Base-by-base conservation (phyloP, 2,329 filamentous ascomycete genomes). In the Beauveria brongniartii region DNA sequence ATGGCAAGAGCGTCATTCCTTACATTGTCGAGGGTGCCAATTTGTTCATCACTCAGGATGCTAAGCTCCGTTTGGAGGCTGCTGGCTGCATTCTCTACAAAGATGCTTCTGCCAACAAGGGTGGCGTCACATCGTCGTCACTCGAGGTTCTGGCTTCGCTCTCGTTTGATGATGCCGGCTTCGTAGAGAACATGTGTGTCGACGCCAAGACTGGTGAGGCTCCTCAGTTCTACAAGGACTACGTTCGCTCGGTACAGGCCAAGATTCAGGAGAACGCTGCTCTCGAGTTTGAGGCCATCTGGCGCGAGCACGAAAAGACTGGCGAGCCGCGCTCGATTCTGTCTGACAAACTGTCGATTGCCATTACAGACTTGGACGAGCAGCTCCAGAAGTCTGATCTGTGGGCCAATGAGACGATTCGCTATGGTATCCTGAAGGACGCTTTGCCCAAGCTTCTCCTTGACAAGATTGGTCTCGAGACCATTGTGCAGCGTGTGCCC, bases 11-110 rank as follows among this genome's bases (percentile, higher is more conserved):
- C 24, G 85, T 83, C 12, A 89, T 99, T 63, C 92, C 93, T 1
- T 99, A 95, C 77, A 94, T 99, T 59, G 93, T 99, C 50, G 94
- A 99, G 77, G 94, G 94, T 58, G 94, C 94, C 75, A 99, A 97
- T 74, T 81, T 99, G 59, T 99, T 99, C 83, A 95, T 99, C 77
- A 97, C 94, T 0, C 94, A 99, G 75, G 94, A 99, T 69, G 93
- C 93, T 68, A 97, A 97, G 80, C 83, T 97, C 60, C 90, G 92
- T 26, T 85, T 99, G 16, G 94, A 99, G 78, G 88, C 91, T 68
- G 92, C 93, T n/a, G 94, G 94, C 63, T 95, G 91, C 71, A 86
- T 97, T 68, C 77, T 99, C 46, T 97, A 92, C 87, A 99, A 99
- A 79, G 94, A 99, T 74, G 94, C 94, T 5, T 96, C 91, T 43